Evolutionary conservation across 768 basidiomycete genomes (phyloP), one percentile per base, ranked within the genome.

Genomic region (Pleurotus ostreatus): DNA sequence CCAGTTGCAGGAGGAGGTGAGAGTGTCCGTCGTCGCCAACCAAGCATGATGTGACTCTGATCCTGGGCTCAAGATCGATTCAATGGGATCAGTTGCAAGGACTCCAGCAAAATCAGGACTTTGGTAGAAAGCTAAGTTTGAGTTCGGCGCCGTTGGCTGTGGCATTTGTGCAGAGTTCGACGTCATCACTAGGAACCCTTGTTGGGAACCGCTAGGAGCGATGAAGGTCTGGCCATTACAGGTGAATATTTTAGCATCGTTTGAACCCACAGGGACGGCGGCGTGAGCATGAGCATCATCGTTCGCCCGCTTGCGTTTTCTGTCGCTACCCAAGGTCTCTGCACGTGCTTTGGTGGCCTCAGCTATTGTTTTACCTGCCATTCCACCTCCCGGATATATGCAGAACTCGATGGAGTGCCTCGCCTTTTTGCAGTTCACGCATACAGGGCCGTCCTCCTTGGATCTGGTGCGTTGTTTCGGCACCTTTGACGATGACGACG

Each of bases 341-440:
- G n/a, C 46, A 1, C 22, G n/a, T 4, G 46, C 46, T 16, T 23
- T 16, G 3, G n/a, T 16, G 4, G 46, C 46, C 12, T 47, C 59
- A 7, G 40, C 48, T 8, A 59, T 43, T 15, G 47, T 51, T 52
- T 56, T 44, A 15, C 61, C 30, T 38, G 46, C 47, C 58, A 56
- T 45, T 20, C 61, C 60, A 16, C 59, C 55, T 20, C 55, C 56
- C 18, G 59, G 47, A 5, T 43, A 39, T 47, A 56, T 40, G 38
- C 59, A 59, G 18, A 38, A 56, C 15, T 59, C 49, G 13, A 49
- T 46, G 7, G 48, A 20, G 26, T 57, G 58, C 15, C 18, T n/a
- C 20, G 13, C 22, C 37, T 51, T 49, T 15, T 53, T 55, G 53
- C 55, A 57, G 39, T 59, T 61, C n/a, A 26, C 45, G 48, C 60